Evolutionary conservation across 2,329 filamentous ascomycete genomes (phyloP).

Genomic region (Fusarium gaditjirri): DNA sequence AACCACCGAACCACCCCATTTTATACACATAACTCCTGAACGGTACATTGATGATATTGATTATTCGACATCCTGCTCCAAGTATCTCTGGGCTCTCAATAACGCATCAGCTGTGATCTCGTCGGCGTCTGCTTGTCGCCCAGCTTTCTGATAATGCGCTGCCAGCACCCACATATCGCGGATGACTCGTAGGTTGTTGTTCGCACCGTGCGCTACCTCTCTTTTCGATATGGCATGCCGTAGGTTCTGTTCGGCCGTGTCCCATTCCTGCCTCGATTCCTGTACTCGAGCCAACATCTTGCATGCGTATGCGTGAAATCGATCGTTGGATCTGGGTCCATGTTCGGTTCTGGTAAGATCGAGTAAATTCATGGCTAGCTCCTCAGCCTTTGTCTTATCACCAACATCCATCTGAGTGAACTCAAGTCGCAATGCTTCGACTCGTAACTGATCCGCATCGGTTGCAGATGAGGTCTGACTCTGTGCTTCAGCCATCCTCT

Average conservation of each 20-base stretch:
- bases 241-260: constrained; percentile 48
- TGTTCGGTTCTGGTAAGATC: constrained; percentile 39
- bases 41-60: not conserved
- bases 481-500: constrained; percentile 36
- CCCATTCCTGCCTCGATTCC: constrained; percentile 48
- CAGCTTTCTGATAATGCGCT: constrained; percentile 47
- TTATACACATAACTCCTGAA: constrained; percentile 4
- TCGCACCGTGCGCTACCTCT: constrained; percentile 50
- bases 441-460: constrained; percentile 44
- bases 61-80: constrained; percentile 41
- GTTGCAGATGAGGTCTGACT: constrained; percentile 11
- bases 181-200: constrained; percentile 50
- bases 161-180: constrained; percentile 54
- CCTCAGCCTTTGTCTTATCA: constrained; percentile 47
- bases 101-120: constrained; percentile 48
- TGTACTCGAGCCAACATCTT: constrained; percentile 53
- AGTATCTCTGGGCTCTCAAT: constrained; percentile 46
- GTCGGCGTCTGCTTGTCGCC: constrained; percentile 43
- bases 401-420: constrained; percentile 54
- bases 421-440: constrained; percentile 50
- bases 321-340: constrained; percentile 44
- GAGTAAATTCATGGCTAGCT: constrained; percentile 46
- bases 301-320: constrained; percentile 53
- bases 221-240: constrained; percentile 48
- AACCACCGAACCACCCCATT: not conserved